Percentiles rank a stretch among this genome's conserved stretches.
phyloP scores from a whole-genome alignment of 2,329 filamentous ascomycete genomes.

The Bipolaris bicolor region DNA sequence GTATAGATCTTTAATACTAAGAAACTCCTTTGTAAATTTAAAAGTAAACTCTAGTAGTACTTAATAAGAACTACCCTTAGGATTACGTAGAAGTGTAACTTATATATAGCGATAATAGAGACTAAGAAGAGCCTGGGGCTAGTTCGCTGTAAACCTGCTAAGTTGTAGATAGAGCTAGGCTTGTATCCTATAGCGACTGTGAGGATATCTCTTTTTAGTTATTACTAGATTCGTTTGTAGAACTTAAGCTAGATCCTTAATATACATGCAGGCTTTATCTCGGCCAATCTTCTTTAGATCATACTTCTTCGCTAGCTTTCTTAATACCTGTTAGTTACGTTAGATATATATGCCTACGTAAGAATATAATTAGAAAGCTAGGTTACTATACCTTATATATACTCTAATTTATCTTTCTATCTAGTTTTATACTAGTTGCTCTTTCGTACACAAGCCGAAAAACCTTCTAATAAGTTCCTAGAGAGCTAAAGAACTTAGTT shows the following conservation, averaged over 20 bases:
- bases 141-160: conserved; percentile 21
- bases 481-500: too few relatives aligned
- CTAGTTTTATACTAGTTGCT: too few relatives aligned
- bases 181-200: conserved; percentile 24
- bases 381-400: conserved; percentile 18
- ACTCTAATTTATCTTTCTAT: conserved; percentile 1
- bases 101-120: conserved; percentile 15
- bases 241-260: conserved; percentile 24
- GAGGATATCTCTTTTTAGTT: conserved; percentile 20
- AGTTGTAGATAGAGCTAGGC: conserved; percentile 25
- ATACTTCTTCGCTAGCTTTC: conserved; percentile 26
- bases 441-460: too few relatives aligned
- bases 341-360: conserved; percentile 14
- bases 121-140: conserved; percentile 16
- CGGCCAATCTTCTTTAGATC: not conserved
- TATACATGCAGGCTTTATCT: conserved; percentile 24
- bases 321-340: conserved; percentile 16
- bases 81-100: conserved; percentile 14
- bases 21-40: conserved; percentile 11
- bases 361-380: not conserved
- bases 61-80: conserved; percentile 7
- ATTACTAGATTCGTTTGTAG: conserved; percentile 27
- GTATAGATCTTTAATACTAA: not conserved
- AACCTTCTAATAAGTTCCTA: too few relatives aligned
- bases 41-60: conserved; percentile 19